phyloP scores from a whole-genome alignment of 2,329 filamentous ascomycete genomes.

The Lachnellula subtilissima region DNA sequence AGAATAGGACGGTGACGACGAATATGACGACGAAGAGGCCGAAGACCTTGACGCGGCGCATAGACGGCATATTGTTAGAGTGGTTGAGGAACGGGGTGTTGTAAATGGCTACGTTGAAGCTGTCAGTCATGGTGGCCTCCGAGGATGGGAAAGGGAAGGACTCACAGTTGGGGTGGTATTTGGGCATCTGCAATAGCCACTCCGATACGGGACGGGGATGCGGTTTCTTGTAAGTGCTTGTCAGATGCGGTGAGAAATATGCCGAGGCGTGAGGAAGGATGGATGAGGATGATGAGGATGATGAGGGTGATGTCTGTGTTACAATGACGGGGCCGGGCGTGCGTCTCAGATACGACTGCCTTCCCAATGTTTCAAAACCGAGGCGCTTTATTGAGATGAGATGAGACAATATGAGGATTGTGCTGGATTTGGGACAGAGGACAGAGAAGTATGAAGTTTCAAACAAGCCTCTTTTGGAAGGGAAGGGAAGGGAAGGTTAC shows the following conservation, averaged over 20 bases:
- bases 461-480: too few relatives aligned
- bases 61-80: slow-evolving; percentile 55
- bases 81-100: slow-evolving; percentile 18
- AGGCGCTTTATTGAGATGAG: background rate
- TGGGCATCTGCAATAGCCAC: background rate
- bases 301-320: too few relatives aligned
- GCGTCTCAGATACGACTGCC: background rate
- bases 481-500: too few relatives aligned
- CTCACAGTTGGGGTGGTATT: background rate
- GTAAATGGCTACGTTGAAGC: slow-evolving; percentile 1
- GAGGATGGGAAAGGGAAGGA: background rate
- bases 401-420: background rate
- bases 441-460: too few relatives aligned
- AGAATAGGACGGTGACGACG: slow-evolving; percentile 67
- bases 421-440: too few relatives aligned
- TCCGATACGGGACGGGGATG: background rate
- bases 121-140: background rate
- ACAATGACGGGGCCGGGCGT: too few relatives aligned
- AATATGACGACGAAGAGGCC: slow-evolving; percentile 59
- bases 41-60: slow-evolving; percentile 64
- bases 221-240: background rate
- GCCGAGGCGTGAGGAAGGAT: background rate
- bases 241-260: background rate
- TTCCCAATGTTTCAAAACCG: background rate
- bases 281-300: background rate